phyloP scores from a whole-genome alignment of 352 stramenopile genomes.

The Globisporangium paroecandrum region DNA sequence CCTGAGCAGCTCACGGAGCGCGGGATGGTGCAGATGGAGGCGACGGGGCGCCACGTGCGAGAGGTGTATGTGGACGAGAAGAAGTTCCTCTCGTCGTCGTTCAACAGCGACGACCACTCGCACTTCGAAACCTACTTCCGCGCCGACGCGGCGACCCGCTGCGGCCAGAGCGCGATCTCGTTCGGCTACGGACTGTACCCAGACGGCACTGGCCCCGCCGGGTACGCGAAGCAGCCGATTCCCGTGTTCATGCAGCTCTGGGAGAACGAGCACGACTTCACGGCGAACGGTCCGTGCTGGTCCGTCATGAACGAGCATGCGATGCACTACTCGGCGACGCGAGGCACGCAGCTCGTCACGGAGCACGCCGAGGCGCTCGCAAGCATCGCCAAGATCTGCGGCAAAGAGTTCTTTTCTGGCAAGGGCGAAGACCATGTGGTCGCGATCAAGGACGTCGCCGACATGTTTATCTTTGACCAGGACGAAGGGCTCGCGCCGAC shows the following conservation, averaged over 20 bases:
- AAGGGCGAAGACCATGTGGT: constrained; percentile 35
- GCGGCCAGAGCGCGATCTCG: constrained; percentile 64
- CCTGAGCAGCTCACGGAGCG: constrained; percentile 71
- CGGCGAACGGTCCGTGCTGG: constrained; percentile 64
- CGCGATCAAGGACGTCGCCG: constrained; percentile 68
- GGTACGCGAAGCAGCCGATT: constrained; percentile 60
- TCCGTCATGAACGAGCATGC: constrained; percentile 49
- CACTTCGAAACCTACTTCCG: constrained; percentile 77
- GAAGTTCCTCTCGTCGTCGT: constrained; percentile 57
- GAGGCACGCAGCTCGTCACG: constrained; percentile 36
- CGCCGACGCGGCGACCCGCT: constrained; percentile 63
- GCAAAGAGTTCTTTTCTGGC: constrained; percentile 41
- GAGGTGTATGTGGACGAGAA: constrained; percentile 67
- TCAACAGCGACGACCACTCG: constrained; percentile 53
- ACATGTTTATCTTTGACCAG: constrained; percentile 73
- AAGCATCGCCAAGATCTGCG: constrained; percentile 39
- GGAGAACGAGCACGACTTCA: constrained; percentile 83
- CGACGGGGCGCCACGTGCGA: constrained; percentile 58
- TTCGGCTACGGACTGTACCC: constrained; percentile 72
- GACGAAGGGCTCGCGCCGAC: constrained; percentile 51
- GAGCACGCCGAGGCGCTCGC: constrained; percentile 41
- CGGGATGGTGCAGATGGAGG: constrained; percentile 71
- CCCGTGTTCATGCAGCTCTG: constrained; percentile 74
- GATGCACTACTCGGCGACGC: constrained; percentile 37
- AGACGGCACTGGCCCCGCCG: constrained; percentile 53